These are phyloP conservation scores for Bacterosira constricta DNA, from an alignment of 108 stramenopile genomes.

Conservation along the genomic window DNA sequence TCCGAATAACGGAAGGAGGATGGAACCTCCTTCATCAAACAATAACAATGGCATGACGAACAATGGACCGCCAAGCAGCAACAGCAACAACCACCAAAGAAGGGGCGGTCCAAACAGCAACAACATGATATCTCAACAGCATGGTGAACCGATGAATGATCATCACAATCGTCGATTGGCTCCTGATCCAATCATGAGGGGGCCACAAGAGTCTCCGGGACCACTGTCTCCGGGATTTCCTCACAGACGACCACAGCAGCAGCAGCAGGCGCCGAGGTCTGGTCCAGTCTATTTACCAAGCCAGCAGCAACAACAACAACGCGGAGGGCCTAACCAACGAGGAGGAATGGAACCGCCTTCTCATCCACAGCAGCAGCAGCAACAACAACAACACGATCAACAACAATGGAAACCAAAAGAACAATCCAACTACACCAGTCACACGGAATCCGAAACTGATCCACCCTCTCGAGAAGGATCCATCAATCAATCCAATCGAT, in stretches of 20 bases:
- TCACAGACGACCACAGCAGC: too few species aligned
- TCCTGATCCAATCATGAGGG: too few species aligned
- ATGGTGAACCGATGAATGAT: too few species aligned
- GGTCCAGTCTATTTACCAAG: neutral
- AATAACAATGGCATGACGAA: neutral
- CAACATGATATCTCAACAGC: neutral
- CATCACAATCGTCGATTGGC: too few species aligned
- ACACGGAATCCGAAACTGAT: constrained; percentile 1
- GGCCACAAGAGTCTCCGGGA: too few species aligned
- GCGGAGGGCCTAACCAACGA: too few species aligned
- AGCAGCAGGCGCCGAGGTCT: too few species aligned
- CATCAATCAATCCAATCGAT: neutral
- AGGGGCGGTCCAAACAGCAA: neutral
- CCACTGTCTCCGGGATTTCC: too few species aligned
- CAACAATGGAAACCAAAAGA: neutral
- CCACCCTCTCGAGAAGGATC: neutral
- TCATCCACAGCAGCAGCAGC: too few species aligned
- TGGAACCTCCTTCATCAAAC: constrained; percentile 13
- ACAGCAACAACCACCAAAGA: neutral
- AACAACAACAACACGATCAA: constrained; percentile 2
- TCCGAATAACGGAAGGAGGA: constrained; percentile 1
- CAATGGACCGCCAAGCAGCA: neutral
- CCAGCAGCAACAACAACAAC: neutral
- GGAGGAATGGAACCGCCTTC: too few species aligned
- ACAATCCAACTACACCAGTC: neutral